A percentile compares a stretch with the other conserved stretches of the same genome.
Evolutionary conservation across 2,329 filamentous ascomycete species (phyloP).

Genomic region (Torrubiella hemipterigena): DNA sequence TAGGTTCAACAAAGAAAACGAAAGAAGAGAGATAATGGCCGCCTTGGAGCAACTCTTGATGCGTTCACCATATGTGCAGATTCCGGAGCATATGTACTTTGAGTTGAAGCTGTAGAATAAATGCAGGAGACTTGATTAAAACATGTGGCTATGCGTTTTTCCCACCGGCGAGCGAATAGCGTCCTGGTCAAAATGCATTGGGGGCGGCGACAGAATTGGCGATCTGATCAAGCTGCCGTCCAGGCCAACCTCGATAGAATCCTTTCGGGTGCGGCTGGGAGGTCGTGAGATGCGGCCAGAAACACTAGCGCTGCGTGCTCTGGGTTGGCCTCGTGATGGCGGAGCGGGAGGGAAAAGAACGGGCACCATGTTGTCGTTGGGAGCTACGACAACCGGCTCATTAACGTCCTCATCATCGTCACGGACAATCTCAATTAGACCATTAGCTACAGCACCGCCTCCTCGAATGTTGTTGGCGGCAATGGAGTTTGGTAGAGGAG

Average conservation of each 20-base stretch:
- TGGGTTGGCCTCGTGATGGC: slow-evolving; percentile 34
- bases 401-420: slow-evolving; percentile 39
- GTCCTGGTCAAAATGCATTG: slow-evolving; percentile 25
- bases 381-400: slow-evolving; percentile 18
- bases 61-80: background rate
- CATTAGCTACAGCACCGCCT: no score
- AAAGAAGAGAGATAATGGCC: background rate
- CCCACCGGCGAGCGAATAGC: slow-evolving; percentile 25
- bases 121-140: slow-evolving; percentile 20
- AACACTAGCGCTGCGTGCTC: slow-evolving; percentile 44
- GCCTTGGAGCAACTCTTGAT: no score
- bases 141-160: slow-evolving; percentile 42
- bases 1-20: background rate
- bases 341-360: slow-evolving; percentile 32
- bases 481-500: slow-evolving; percentile 41
- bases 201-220: slow-evolving; percentile 13
- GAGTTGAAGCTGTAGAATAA: slow-evolving; percentile 5
- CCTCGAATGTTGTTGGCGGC: no score
- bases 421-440: slow-evolving; percentile 55
- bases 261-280: slow-evolving; percentile 44
- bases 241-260: slow-evolving; percentile 9
- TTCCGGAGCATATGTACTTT: slow-evolving; percentile 7
- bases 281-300: slow-evolving; percentile 47
- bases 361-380: slow-evolving; percentile 30
- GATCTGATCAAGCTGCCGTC: slow-evolving; percentile 1